phyloP scores from a whole-genome alignment of 2,329 filamentous ascomycete genomes.

The Penicillium sp. region DNA sequence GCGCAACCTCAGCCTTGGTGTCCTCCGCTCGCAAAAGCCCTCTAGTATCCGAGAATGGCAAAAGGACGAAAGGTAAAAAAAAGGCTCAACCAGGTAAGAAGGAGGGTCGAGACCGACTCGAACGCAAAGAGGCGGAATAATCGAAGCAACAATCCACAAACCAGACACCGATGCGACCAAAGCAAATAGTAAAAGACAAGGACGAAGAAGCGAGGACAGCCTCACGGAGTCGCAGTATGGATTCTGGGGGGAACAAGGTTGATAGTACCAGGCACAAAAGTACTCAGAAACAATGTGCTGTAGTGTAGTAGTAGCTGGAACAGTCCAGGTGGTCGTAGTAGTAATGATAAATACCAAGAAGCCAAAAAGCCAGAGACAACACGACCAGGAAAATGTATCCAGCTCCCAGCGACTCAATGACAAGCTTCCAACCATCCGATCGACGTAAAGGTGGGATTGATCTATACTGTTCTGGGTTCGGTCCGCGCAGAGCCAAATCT shows the following conservation, averaged over 20 bases:
- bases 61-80: neutral
- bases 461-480: conserved; percentile 24
- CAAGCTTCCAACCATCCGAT: conserved; percentile 22
- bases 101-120: neutral
- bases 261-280: conserved; percentile 17
- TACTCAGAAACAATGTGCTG: conserved; percentile 7
- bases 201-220: conserved; percentile 3
- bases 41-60: neutral
- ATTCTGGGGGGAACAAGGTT: conserved; percentile 16
- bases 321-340: neutral
- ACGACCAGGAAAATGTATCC: conserved; percentile 10
- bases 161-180: conserved; percentile 1
- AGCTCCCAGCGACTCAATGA: conserved; percentile 11
- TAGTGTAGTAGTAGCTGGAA: too few species aligned
- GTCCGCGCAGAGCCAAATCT: conserved; percentile 8
- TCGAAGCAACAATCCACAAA: neutral
- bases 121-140: neutral
- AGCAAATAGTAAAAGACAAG: neutral
- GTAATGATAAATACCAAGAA: neutral
- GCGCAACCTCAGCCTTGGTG: neutral
- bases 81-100: neutral
- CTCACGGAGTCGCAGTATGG: conserved; percentile 15
- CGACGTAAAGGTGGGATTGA: conserved; percentile 24
- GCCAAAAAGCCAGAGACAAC: neutral
- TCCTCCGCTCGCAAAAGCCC: neutral